Conservation (phyloP, 1,139 yeast genomes). For the Sugiyamaella castrensis region DNA sequence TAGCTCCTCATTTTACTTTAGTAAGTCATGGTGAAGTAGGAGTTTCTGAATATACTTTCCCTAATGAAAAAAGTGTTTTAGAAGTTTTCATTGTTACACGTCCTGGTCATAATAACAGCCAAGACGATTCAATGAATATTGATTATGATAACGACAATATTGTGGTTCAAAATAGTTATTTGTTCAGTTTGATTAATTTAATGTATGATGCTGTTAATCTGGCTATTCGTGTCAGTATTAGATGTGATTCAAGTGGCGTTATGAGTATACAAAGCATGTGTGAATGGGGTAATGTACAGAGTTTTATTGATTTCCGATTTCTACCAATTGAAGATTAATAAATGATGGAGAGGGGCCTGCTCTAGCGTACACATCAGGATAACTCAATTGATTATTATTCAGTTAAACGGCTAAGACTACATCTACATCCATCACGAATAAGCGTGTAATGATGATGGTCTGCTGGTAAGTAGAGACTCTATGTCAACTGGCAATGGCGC, state of each 20-base stretch:
- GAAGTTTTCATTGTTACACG: conserved; percentile 45
- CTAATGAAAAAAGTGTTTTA: conserved; percentile 58
- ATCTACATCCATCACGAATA: no score
- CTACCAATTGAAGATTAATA: conserved; percentile 27
- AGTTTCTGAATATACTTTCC: conserved; percentile 62
- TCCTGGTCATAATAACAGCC: conserved; percentile 20
- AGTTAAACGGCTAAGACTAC: no score
- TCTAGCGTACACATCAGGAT: no score
- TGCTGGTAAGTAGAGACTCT: no score
- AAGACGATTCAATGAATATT: conserved; percentile 3
- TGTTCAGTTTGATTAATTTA: conserved; percentile 28
- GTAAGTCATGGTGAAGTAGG: conserved; percentile 71
- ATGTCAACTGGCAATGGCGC: no score
- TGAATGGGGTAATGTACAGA: conserved; percentile 29
- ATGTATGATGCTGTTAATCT: conserved; percentile 33
- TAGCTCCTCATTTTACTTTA: conserved; percentile 39
- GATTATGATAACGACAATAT: conserved; percentile 14
- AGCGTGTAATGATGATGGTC: no score
- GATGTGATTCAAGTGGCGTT: conserved; percentile 34
- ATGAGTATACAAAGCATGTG: conserved; percentile 36
- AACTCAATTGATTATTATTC: no score
- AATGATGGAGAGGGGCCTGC: no score
- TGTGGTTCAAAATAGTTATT: conserved; percentile 29
- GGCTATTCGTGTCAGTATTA: conserved; percentile 34
- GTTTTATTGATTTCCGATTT: conserved; percentile 36